Percentiles rank a stretch among this genome's conserved stretches.
Conservation (phyloP, 371 early-diverging fungal species). For the Mortierella sp. region DNA sequence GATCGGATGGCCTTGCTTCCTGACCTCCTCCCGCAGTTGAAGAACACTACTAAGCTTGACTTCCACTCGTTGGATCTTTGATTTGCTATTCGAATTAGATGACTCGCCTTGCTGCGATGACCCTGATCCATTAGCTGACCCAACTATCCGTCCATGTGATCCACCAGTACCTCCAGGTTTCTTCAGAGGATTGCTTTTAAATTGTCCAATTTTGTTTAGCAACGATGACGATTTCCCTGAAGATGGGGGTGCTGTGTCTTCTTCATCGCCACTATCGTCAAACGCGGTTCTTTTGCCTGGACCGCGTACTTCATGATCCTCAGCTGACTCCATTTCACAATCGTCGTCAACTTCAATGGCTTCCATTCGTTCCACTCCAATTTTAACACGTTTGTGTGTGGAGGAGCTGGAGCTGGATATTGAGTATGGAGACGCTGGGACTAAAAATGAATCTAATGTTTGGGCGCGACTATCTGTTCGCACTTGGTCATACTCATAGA, state of each 20-base stretch:
- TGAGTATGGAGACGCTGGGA: conserved; percentile 38
- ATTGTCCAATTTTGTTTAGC: conserved; percentile 32
- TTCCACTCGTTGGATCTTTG: conserved; percentile 62
- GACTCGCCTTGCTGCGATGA: conserved; percentile 10
- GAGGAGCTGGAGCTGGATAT: conserved; percentile 7
- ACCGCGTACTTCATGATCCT: not conserved
- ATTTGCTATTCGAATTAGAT: conserved; percentile 1
- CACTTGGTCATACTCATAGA: conserved; percentile 75
- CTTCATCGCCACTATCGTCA: conserved; percentile 13
- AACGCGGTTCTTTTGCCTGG: conserved; percentile 4
- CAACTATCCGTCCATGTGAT: conserved; percentile 7
- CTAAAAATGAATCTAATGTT: conserved; percentile 76
- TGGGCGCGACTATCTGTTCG: conserved; percentile 82
- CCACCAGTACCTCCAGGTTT: not conserved
- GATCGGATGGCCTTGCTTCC: conserved; percentile 70
- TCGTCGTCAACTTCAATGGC: conserved; percentile 16
- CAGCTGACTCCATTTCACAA: conserved; percentile 16
- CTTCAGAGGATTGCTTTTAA: conserved; percentile 22
- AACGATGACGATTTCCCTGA: conserved; percentile 19
- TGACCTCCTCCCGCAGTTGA: conserved; percentile 80
- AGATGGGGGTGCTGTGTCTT: not conserved
- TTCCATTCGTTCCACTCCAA: conserved; percentile 28
- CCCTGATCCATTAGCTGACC: conserved; percentile 18
- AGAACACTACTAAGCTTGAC: conserved; percentile 84
- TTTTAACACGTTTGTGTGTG: conserved; percentile 26